These are phyloP conservation scores for Calonectria pseudoreteaudii DNA, from an alignment of 2,329 filamentous ascomycete genomes.

Conservation along the genomic window DNA sequence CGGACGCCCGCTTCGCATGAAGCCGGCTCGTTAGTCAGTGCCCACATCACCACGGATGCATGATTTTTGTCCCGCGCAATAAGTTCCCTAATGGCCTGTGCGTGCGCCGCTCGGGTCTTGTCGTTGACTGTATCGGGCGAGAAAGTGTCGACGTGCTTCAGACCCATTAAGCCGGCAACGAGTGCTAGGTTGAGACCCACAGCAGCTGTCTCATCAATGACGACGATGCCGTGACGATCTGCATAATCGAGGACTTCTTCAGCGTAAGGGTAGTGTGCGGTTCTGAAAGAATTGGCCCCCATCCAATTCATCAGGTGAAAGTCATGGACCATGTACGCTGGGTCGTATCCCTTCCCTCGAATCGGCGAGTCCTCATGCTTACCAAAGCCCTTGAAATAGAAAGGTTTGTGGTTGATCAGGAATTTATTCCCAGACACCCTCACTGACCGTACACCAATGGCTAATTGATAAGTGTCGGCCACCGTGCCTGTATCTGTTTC, in stretches of 20 bases:
- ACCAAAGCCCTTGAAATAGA: conserved; percentile 32
- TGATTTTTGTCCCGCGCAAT: conserved; percentile 30
- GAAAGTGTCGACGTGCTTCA: conserved; percentile 15
- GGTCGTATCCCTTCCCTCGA: conserved; percentile 26
- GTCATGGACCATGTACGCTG: conserved; percentile 28
- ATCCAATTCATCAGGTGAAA: conserved; percentile 27
- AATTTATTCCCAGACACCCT: conserved; percentile 23
- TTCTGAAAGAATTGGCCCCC: conserved; percentile 31
- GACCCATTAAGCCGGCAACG: conserved; percentile 15
- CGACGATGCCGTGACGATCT: conserved; percentile 27
- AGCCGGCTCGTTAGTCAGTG: conserved; percentile 27
- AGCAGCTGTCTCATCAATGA: conserved; percentile 26
- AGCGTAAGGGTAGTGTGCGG: conserved; percentile 28
- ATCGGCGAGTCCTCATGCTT: conserved; percentile 29
- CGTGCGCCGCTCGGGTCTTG: conserved; percentile 16
- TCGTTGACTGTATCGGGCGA: conserved; percentile 23
- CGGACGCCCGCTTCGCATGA: conserved; percentile 15
- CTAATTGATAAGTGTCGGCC: conserved; percentile 18
- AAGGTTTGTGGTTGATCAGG: conserved; percentile 26
- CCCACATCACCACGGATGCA: conserved; percentile 26
- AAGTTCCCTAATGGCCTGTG: conserved; percentile 23
- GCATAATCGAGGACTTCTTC: conserved; percentile 30
- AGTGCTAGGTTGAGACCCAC: conserved; percentile 25
- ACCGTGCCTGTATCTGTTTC: not conserved
- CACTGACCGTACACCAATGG: conserved; percentile 21